These are phyloP conservation scores for Aureobasidium vineae DNA, from an alignment of 2,329 filamentous ascomycete species.

Conservation along the genomic window DNA sequence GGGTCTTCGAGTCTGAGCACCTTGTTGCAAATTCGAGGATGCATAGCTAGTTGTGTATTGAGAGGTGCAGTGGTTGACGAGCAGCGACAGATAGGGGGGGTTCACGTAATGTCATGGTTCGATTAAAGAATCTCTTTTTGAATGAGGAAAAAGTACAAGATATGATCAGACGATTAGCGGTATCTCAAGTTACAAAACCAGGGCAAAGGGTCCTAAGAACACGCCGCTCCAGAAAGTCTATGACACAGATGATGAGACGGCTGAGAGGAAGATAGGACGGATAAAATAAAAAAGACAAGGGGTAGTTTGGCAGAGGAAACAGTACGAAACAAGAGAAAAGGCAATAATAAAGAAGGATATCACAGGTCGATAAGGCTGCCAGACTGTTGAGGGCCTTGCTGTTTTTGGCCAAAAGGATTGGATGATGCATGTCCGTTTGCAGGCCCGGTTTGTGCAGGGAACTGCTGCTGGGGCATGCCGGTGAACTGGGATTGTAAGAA, in stretches of 20 bases:
- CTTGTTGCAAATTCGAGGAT: neutral
- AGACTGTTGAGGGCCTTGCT: constrained; percentile 47
- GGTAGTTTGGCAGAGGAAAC: constrained; percentile 8
- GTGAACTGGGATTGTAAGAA: constrained; percentile 85
- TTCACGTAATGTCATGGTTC: neutral
- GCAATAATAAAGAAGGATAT: neutral
- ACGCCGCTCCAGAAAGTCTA: constrained; percentile 23
- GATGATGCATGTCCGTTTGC: constrained; percentile 48
- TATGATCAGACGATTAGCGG: constrained; percentile 25
- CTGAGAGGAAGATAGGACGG: neutral
- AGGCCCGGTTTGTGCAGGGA: constrained; percentile 48
- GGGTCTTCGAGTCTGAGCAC: neutral
- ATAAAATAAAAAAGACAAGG: neutral
- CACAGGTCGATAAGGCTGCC: constrained; percentile 62
- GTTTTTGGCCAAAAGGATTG: constrained; percentile 56
- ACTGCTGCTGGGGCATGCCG: constrained; percentile 53
- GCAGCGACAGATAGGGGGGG: neutral
- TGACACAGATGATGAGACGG: constrained; percentile 23
- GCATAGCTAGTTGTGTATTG: neutral
- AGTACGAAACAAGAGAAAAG: constrained; percentile 1
- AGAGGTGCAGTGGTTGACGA: neutral
- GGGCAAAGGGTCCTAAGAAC: neutral
- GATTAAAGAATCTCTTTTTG: neutral
- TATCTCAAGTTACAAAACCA: constrained; percentile 24
- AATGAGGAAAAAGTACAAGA: neutral